Evolutionary conservation across 495 filamentous ascomycete species (phyloP), one percentile per base, ranked within the genome.

Genomic region (Coniosporium apollinis): DNA sequence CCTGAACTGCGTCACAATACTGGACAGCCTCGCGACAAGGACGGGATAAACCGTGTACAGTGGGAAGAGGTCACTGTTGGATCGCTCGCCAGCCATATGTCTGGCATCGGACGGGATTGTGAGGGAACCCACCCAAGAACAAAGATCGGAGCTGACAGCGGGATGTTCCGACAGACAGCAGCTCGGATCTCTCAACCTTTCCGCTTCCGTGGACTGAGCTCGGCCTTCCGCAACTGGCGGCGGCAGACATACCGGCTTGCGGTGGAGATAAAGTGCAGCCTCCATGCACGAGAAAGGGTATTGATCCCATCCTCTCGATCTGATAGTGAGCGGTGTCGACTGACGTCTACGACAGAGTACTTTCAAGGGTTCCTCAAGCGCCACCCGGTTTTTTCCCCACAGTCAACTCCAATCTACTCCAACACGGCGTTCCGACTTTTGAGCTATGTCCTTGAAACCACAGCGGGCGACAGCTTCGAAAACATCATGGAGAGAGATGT

Each of bases 361-460:
- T 69, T 75, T 48, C 35, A 49, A 1, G 70, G 66, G 2, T 44
- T 74, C 11, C 44, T 62, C 10, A 47, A 58, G 9, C 49, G 55
- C 0, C 55, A 62, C 24, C 70, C 70, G 0, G 58, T 64, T 5
- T 69, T 61, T 42, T 42, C 55, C 1, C 60, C 69, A 3, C 60
- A 53, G 24, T 43, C 59, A 5, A 66, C 60, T 4, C 62, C 71
- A 0, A 58, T 61, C 10, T 76, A 75, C 48, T 69, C 70, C 8
- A 72, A 75, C 48, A 61, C 58, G 3, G 67, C 57, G 0, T 72
- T 60, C 40, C 58, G 62, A 29, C 55, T 74, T 30, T 55, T 75
- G 9, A 63, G 61, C 0, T 64, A 68, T 31, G 67, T 63, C 1
- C 55, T 75, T 22, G 65, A 72, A 36, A 57, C 57, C 31, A 67